Evolutionary conservation across 352 stramenopile genomes (phyloP).

Genomic region (Pythium utonaiense): DNA sequence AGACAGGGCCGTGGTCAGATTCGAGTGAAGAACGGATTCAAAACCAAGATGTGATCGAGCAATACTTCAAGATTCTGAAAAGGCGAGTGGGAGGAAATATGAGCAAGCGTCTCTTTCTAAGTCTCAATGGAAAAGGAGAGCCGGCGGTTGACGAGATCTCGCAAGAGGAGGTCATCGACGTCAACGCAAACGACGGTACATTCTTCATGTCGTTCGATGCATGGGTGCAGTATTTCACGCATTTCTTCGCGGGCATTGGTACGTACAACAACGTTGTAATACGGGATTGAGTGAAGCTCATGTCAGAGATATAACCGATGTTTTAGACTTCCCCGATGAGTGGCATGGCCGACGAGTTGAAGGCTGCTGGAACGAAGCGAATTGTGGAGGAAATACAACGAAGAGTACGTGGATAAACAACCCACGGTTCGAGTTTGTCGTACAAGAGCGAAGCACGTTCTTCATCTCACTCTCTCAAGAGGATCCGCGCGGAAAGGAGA

Average conservation of each 20-base stretch:
- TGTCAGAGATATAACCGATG: no score
- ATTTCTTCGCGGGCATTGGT: constrained; percentile 90
- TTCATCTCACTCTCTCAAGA: constrained; percentile 82
- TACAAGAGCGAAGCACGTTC: constrained; percentile 58
- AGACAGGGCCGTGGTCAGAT: constrained; percentile 86
- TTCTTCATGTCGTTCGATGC: constrained; percentile 92
- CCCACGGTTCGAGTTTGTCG: constrained; percentile 67
- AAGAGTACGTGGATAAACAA: constrained; percentile 90
- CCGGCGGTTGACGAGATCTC: constrained; percentile 54
- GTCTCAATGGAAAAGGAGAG: constrained; percentile 45
- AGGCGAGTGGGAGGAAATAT: constrained; percentile 61
- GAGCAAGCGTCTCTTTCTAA: constrained; percentile 63
- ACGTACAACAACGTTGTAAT: no score
- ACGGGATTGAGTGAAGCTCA: no score
- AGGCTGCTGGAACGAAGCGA: constrained; percentile 74
- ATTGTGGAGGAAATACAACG: constrained; percentile 72
- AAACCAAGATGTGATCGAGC: constrained; percentile 80
- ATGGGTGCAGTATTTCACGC: constrained; percentile 87
- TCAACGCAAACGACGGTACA: constrained; percentile 85
- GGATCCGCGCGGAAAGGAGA: constrained; percentile 67
- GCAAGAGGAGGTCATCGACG: constrained; percentile 72
- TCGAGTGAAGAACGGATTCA: constrained; percentile 60
- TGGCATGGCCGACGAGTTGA: constrained; percentile 77
- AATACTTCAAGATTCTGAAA: constrained; percentile 71
- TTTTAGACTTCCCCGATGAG: constrained; percentile 89